Percentiles rank a stretch among this genome's conserved stretches.
These are phyloP conservation scores for Ambrosia hybrid DNA, from an alignment of 140 eudicot genomes.

Conservation along the genomic window DNA sequence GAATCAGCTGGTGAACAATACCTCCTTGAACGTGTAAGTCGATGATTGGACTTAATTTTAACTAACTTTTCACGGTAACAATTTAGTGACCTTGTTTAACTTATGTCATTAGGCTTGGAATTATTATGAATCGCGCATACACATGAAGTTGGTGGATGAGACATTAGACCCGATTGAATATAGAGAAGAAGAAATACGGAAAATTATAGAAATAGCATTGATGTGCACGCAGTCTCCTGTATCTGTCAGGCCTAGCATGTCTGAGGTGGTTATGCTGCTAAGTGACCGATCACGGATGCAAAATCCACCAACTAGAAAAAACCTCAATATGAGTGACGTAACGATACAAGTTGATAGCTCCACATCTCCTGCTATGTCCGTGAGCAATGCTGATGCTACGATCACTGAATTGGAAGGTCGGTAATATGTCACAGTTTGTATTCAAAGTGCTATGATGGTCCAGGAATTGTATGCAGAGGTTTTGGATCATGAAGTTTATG, in stretches of 20 bases:
- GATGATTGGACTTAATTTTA: neutral
- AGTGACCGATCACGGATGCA: slow-evolving; percentile 37
- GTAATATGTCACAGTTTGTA: neutral
- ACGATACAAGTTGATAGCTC: slow-evolving; percentile 27
- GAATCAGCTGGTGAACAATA: slow-evolving; percentile 45
- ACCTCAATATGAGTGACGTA: slow-evolving; percentile 12
- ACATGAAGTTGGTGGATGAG: slow-evolving; percentile 51
- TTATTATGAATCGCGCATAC: slow-evolving; percentile 43
- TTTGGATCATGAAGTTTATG: slow-evolving; percentile 1
- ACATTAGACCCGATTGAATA: slow-evolving; percentile 33
- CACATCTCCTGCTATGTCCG: slow-evolving; percentile 24
- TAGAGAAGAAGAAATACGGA: slow-evolving; percentile 40
- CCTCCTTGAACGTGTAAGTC: slow-evolving; percentile 56
- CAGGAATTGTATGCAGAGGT: neutral
- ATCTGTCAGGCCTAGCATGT: slow-evolving; percentile 43
- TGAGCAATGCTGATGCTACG: slow-evolving; percentile 35
- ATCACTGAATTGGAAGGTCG: slow-evolving; percentile 40
- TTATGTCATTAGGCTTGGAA: slow-evolving; percentile 56
- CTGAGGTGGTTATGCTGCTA: slow-evolving; percentile 44
- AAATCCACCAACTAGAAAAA: slow-evolving; percentile 38
- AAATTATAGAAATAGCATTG: slow-evolving; percentile 37
- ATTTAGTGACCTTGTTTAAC: neutral
- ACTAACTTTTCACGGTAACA: neutral
- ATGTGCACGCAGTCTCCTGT: slow-evolving; percentile 52
- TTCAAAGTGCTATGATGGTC: neutral